phyloP scores from a whole-genome alignment of 2,329 filamentous ascomycete species.

The Colletotrichum eleusines region DNA sequence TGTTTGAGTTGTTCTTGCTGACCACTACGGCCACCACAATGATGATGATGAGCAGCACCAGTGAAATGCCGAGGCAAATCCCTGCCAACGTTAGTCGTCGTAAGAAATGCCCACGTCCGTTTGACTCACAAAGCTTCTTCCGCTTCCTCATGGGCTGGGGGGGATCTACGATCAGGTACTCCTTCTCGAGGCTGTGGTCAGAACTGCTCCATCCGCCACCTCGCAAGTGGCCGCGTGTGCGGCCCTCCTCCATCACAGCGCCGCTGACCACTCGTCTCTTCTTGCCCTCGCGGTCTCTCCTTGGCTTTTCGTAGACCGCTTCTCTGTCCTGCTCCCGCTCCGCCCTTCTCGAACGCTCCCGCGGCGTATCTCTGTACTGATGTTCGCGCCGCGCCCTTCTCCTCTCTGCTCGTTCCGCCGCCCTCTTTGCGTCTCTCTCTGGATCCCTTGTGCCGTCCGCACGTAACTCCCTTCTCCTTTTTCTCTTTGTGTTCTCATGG shows the following conservation, averaged over 20 bases:
- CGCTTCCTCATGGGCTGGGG: slow-evolving; percentile 61
- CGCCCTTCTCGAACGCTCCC: slow-evolving; percentile 34
- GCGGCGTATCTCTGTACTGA: slow-evolving; percentile 40
- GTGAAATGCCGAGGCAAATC: slow-evolving; percentile 66
- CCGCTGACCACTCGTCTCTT: slow-evolving; percentile 77
- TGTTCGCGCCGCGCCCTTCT: slow-evolving; percentile 40
- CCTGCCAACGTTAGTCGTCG: slow-evolving; percentile 51
- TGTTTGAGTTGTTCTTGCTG: slow-evolving; percentile 67
- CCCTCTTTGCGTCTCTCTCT: slow-evolving; percentile 50
- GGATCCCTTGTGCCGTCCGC: slow-evolving; percentile 49
- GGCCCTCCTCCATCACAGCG: slow-evolving; percentile 76
- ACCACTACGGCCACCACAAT: slow-evolving; percentile 76
- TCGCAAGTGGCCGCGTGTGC: slow-evolving; percentile 52
- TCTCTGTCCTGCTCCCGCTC: slow-evolving; percentile 46
- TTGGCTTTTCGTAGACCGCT: slow-evolving; percentile 49
- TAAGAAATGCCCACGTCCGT: slow-evolving; percentile 42
- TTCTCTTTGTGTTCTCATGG: slow-evolving; percentile 65
- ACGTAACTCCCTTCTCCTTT: slow-evolving; percentile 48
- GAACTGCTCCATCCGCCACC: slow-evolving; percentile 60
- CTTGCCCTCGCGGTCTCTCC: slow-evolving; percentile 56
- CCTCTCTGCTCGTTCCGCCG: slow-evolving; percentile 48
- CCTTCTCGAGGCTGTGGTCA: slow-evolving; percentile 62
- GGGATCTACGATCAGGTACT: slow-evolving; percentile 59
- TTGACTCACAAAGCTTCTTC: slow-evolving; percentile 72
- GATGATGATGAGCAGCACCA: slow-evolving; percentile 73